Base-by-base conservation (phyloP, 495 filamentous ascomycete genomes). In the Neurospora cerealis region DNA sequence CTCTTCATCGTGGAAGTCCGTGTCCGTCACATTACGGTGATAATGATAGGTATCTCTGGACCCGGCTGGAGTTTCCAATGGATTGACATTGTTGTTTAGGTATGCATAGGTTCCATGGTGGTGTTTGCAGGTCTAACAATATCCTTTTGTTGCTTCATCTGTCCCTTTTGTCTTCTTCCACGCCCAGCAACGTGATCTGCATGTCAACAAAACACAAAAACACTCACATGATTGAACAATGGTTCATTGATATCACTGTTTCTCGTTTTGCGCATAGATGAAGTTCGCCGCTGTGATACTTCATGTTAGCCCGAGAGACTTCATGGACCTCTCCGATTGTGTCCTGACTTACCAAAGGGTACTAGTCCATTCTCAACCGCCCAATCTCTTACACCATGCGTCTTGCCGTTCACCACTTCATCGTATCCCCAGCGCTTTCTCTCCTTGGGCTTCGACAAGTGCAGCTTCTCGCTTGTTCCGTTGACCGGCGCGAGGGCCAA, bases 321-420 rank as follows among this genome's bases (percentile, higher is more conserved):
- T 3, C 1, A 77, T 32, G 34, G 69, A 69, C 41, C 69, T 37
- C 15, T 48, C 36, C 71, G 66, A 24, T n/a, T 70, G 19, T 44
- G 28, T 39, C 15, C 38, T 38, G 42, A 85, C 87, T 79, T 77
- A 88, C 91, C 91, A 75, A 92, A 83, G 72, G 89, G 86, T 41
- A 84, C 80, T 60, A 92, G 79, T 1, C 86, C 88, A 76, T 91
- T 88, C 74, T 91, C 85, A 73, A 81, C 74, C 4, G 89, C 89
- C 91, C 91, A 92, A 70, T 89, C 81, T 75, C 85, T 83, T 10
- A 89, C 89, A 1, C 91, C 91, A 13, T 83, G 82, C 48, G 87
- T 82, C 71, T 86, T 83, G 9, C 82, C 87, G 74, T 83, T 85
- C 1, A 71, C 73, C 5, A 17, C 40, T 8, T 69, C 21, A 11